Evolutionary conservation across 2,329 filamentous ascomycete species (phyloP).

Genomic region (Venturia oleaginea): DNA sequence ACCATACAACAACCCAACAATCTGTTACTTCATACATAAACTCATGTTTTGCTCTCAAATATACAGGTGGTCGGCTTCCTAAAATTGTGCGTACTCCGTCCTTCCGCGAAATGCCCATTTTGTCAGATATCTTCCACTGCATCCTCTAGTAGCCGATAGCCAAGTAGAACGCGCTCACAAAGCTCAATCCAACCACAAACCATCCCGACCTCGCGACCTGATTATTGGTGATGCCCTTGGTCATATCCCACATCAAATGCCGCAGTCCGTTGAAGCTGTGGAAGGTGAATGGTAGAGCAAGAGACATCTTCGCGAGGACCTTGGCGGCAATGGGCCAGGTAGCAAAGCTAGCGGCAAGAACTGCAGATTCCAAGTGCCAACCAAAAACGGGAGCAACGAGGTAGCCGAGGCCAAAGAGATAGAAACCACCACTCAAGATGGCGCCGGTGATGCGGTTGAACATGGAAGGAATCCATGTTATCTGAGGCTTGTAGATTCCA

Average conservation of each 20-base stretch:
- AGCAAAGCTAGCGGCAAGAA: conserved; percentile 55
- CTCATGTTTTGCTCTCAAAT: neutral
- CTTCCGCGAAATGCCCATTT: neutral
- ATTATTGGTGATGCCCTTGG: conserved; percentile 52
- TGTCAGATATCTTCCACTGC: neutral
- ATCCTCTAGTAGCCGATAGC: conserved; percentile 2
- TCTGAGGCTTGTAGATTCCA: conserved; percentile 72
- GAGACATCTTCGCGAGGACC: conserved; percentile 46
- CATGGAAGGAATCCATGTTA: conserved; percentile 71
- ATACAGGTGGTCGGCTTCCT: neutral
- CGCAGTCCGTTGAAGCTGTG: conserved; percentile 61
- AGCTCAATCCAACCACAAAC: conserved; percentile 49
- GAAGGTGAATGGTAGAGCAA: conserved; percentile 59
- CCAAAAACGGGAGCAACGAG: conserved; percentile 68
- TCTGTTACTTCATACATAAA: neutral
- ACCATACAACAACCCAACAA: neutral
- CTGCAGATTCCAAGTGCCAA: conserved; percentile 57
- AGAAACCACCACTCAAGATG: conserved; percentile 62
- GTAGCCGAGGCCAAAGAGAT: conserved; percentile 73
- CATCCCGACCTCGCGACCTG: conserved; percentile 58
- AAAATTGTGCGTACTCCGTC: neutral
- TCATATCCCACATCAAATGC: conserved; percentile 63
- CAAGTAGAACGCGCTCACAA: conserved; percentile 34
- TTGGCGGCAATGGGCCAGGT: conserved; percentile 52
- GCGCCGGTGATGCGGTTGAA: conserved; percentile 80